Evolutionary conservation across 2,329 filamentous ascomycete species (phyloP).

Genomic region (Fusarium nurragi): DNA sequence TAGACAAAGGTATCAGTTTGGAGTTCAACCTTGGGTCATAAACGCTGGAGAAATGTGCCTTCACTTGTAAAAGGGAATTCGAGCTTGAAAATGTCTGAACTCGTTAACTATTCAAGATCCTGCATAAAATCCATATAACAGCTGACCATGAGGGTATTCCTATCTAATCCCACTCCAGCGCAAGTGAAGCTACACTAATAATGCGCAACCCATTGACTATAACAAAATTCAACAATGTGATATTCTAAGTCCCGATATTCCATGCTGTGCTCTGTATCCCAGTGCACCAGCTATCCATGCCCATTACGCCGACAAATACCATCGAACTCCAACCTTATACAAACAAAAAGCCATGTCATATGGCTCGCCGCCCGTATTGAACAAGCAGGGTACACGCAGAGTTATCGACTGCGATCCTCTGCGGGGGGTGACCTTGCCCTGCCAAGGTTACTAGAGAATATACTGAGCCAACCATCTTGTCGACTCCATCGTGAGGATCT

Average conservation of each 20-base stretch:
- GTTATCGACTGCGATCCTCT: constrained; percentile 41
- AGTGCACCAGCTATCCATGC: constrained; percentile 14
- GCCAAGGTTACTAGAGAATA: constrained; percentile 49
- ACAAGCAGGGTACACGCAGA: not conserved
- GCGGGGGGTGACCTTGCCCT: constrained; percentile 39
- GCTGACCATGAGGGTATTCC: constrained; percentile 35
- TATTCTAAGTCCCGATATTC: constrained; percentile 19
- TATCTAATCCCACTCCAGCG: constrained; percentile 28
- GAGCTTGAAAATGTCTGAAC: not conserved
- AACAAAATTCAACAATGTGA: constrained; percentile 22
- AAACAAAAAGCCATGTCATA: constrained; percentile 26
- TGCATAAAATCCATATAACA: constrained; percentile 9
- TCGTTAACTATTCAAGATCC: constrained; percentile 28
- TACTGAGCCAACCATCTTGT: constrained; percentile 51
- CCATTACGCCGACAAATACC: constrained; percentile 20
- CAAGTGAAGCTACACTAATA: constrained; percentile 9
- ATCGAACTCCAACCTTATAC: constrained; percentile 27
- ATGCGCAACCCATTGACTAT: constrained; percentile 22
- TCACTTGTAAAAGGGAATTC: not conserved
- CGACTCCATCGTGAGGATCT: constrained; percentile 38
- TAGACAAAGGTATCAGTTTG: constrained; percentile 1
- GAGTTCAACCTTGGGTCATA: not conserved
- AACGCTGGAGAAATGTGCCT: not conserved
- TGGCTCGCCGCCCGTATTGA: constrained; percentile 11
- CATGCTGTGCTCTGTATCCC: constrained; percentile 28